These are phyloP conservation scores for Fomitiporia mediterranea DNA, from an alignment of 1,284 basidiomycete genomes.

Conservation along the genomic window DNA sequence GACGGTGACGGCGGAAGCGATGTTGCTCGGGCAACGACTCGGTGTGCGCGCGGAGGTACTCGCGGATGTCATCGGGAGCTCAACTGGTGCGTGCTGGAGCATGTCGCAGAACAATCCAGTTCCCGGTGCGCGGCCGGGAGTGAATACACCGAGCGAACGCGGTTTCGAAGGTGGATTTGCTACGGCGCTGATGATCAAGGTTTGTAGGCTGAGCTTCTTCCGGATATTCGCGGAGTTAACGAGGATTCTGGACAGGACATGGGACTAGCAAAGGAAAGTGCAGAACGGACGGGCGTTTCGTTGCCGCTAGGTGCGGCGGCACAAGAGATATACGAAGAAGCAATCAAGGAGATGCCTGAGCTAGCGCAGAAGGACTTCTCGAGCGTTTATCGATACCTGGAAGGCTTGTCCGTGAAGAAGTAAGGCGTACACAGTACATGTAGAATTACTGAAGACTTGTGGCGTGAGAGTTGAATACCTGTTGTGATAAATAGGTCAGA, in stretches of 20 bases:
- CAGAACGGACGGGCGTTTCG: constrained; percentile 42
- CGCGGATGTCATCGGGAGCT: constrained; percentile 78
- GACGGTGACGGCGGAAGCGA: constrained; percentile 76
- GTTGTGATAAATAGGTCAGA: not conserved
- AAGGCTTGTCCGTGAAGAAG: constrained; percentile 20
- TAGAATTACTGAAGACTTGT: not conserved
- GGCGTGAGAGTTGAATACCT: not conserved
- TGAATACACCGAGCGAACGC: constrained; percentile 77
- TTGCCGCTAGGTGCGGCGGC: constrained; percentile 66
- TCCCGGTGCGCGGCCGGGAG: constrained; percentile 63
- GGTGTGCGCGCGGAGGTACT: constrained; percentile 73
- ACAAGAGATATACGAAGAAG: constrained; percentile 51
- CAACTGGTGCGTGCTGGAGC: constrained; percentile 82
- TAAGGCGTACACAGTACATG: constrained; percentile 7
- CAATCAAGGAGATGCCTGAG: constrained; percentile 50
- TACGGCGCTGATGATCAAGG: constrained; percentile 82
- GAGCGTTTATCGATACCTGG: constrained; percentile 66
- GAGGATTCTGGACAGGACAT: constrained; percentile 53
- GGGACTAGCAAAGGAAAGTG: constrained; percentile 67
- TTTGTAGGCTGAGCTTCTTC: constrained; percentile 28
- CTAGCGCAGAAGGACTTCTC: constrained; percentile 74
- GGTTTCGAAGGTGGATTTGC: constrained; percentile 84
- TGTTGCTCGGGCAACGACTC: constrained; percentile 76
- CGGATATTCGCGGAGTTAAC: not conserved
- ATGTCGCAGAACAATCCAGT: constrained; percentile 87